Evolutionary conservation across 805 yeast genomes (phyloP).

Genomic region (Zygosaccharomyces bisporus): DNA sequence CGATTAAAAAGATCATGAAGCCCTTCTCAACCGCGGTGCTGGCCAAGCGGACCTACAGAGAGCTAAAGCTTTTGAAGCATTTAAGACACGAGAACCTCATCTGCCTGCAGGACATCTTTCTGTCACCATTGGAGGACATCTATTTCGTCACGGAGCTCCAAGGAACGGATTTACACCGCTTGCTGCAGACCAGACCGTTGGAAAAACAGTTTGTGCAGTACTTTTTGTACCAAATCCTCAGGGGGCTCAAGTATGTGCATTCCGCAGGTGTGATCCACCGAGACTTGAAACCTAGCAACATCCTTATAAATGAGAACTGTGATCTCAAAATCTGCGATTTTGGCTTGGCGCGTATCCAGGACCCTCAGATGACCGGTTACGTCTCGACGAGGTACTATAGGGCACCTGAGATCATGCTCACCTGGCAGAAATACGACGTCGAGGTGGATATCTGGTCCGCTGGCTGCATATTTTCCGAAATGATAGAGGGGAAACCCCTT

Average conservation of each 20-base stretch:
- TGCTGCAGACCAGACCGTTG: slow-evolving; percentile 86
- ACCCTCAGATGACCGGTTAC: slow-evolving; percentile 98
- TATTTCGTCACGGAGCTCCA: slow-evolving; percentile 94
- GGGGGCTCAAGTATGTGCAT: slow-evolving; percentile 87
- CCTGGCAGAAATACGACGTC: slow-evolving; percentile 96
- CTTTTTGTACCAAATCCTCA: slow-evolving; percentile 87
- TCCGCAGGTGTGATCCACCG: slow-evolving; percentile 91
- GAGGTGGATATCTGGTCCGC: slow-evolving; percentile 98
- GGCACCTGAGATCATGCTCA: slow-evolving; percentile 97
- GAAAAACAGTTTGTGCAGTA: slow-evolving; percentile 96
- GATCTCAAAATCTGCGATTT: slow-evolving; percentile 90
- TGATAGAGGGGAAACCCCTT: slow-evolving; percentile 94
- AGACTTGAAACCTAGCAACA: slow-evolving; percentile 81
- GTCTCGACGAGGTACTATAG: slow-evolving; percentile 94
- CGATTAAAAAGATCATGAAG: slow-evolving; percentile 96
- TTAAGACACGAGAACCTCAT: slow-evolving; percentile 92
- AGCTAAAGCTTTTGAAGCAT: slow-evolving; percentile 87
- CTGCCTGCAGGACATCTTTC: slow-evolving; percentile 86
- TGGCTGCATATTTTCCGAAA: slow-evolving; percentile 95
- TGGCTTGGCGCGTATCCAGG: slow-evolving; percentile 95
- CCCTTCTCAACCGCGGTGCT: slow-evolving; percentile 93
- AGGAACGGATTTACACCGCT: slow-evolving; percentile 92
- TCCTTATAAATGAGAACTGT: slow-evolving; percentile 83
- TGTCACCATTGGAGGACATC: slow-evolving; percentile 92
- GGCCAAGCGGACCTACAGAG: slow-evolving; percentile 96